phyloP scores from a whole-genome alignment of 805 yeast genomes.

The Priceomyces castillae region DNA sequence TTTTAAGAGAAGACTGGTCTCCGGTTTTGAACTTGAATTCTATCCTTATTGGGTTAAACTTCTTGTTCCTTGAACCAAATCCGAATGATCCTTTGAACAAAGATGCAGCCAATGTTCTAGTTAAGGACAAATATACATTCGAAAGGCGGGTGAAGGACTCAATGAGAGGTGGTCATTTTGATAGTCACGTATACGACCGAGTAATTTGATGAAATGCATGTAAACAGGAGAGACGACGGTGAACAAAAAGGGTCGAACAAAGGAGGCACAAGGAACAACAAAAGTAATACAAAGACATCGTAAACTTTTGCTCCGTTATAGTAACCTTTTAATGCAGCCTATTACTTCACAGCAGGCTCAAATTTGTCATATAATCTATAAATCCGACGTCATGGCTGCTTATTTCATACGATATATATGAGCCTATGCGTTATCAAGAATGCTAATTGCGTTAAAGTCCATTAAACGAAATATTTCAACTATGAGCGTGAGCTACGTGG shows the following conservation, averaged over 20 bases:
- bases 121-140: conserved; percentile 43
- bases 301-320: no score
- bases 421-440: no score
- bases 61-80: conserved; percentile 85
- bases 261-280: no score
- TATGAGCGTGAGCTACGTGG: no score
- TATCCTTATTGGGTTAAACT: conserved; percentile 79
- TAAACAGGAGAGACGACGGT: neutral
- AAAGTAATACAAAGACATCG: no score
- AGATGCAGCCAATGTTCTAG: conserved; percentile 67
- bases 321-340: no score
- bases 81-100: conserved; percentile 91
- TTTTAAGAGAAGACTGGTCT: conserved; percentile 92
- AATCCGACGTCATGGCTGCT: no score
- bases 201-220: conserved; percentile 34
- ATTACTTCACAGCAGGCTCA: no score
- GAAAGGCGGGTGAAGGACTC: conserved; percentile 53
- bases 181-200: conserved; percentile 57
- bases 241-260: neutral
- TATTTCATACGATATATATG: no score
- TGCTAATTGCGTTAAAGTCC: no score
- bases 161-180: conserved; percentile 72
- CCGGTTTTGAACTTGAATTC: conserved; percentile 84
- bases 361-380: no score
- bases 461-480: no score